Evolutionary conservation across 768 basidiomycete species (phyloP).

Genomic region (Mycena haematopus): DNA sequence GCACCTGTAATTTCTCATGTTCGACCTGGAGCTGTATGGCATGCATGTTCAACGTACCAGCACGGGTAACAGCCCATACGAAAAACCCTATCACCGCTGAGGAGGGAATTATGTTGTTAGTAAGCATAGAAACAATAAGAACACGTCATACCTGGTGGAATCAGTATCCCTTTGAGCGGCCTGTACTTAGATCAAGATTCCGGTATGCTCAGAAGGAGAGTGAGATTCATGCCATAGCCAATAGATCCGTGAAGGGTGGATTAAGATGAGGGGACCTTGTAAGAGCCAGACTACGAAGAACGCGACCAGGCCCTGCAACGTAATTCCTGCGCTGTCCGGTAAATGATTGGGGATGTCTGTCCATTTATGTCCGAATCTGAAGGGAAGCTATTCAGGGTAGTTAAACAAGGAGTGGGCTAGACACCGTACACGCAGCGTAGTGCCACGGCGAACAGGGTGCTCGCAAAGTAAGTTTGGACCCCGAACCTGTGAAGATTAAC

Average conservation of each 20-base stretch:
- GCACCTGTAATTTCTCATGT: slow-evolving; percentile 7
- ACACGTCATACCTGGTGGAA: slow-evolving; percentile 12
- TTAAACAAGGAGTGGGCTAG: not conserved
- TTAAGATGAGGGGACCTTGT: slow-evolving; percentile 28
- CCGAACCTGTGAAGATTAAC: slow-evolving; percentile 15
- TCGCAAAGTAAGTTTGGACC: slow-evolving; percentile 31
- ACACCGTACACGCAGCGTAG: slow-evolving; percentile 30
- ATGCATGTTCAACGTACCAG: slow-evolving; percentile 9
- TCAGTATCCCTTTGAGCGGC: slow-evolving; percentile 24
- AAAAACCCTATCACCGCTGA: slow-evolving; percentile 25
- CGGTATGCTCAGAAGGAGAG: not conserved
- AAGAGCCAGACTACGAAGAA: slow-evolving; percentile 32
- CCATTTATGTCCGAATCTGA: slow-evolving; percentile 33
- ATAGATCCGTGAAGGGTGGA: slow-evolving; percentile 29
- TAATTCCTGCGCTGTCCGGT: slow-evolving; percentile 30
- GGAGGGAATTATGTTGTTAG: not conserved
- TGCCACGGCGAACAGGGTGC: slow-evolving; percentile 28
- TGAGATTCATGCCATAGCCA: slow-evolving; percentile 21
- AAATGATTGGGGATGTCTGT: slow-evolving; percentile 32
- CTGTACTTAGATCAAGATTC: not conserved
- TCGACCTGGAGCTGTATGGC: not conserved
- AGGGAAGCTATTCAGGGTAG: not conserved
- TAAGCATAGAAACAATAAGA: not conserved
- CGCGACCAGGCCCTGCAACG: slow-evolving; percentile 28
- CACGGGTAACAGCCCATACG: slow-evolving; percentile 29